A percentile compares a stretch with the other conserved stretches of the same genome.
These are phyloP conservation scores for Blastobotrys indianensis DNA, from an alignment of 1,139 yeast species.

Conservation along the genomic window DNA sequence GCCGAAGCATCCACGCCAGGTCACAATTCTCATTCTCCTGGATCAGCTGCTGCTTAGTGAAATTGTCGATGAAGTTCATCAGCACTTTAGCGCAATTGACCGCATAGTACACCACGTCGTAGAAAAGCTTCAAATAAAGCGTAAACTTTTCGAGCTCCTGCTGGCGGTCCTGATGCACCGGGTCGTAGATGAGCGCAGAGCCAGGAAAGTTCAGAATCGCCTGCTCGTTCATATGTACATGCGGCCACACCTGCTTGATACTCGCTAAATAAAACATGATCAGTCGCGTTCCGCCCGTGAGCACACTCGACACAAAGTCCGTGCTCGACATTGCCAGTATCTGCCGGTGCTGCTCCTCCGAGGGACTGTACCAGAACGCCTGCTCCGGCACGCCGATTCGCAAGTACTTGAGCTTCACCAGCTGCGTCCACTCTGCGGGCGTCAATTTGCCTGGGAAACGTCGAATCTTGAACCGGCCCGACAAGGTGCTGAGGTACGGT, in stretches of 20 bases:
- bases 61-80: conserved; percentile 8
- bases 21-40: conserved; percentile 5
- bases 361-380: conserved; percentile 9
- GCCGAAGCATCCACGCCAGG: conserved; percentile 7
- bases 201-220: neutral
- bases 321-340: neutral
- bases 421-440: conserved; percentile 6
- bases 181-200: conserved; percentile 2
- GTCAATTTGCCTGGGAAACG: conserved; percentile 6
- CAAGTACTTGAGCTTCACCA: conserved; percentile 4
- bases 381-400: conserved; percentile 8
- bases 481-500: neutral
- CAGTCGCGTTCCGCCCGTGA: neutral
- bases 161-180: conserved; percentile 1
- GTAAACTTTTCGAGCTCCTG: too few species aligned
- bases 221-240: neutral
- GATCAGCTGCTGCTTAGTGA: conserved; percentile 5
- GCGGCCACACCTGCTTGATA: conserved; percentile 4
- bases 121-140: neutral
- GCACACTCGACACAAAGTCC: neutral
- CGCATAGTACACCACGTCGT: conserved; percentile 6
- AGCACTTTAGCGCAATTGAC: conserved; percentile 7
- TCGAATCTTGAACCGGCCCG: conserved; percentile 6
- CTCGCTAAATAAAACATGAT: neutral
- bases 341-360: conserved; percentile 2